Base-by-base conservation (phyloP, 2,329 filamentous ascomycete species). In the Fusarium ambrosium region DNA sequence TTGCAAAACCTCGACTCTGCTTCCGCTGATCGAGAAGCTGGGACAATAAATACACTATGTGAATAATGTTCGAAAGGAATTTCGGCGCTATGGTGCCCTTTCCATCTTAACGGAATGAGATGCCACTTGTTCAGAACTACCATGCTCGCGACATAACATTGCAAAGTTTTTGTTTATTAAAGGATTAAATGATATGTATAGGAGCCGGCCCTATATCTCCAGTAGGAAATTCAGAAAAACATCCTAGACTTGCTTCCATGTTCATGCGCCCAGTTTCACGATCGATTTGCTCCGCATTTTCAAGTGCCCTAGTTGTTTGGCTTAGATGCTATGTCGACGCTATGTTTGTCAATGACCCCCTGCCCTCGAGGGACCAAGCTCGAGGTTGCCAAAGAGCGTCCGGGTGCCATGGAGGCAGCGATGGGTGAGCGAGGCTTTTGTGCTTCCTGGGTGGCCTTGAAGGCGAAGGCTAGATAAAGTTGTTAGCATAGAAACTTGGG, bases 381-480 rank as follows among this genome's bases (percentile, higher is more conserved):
- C 64, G 64, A 36, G 4, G 39, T 64, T 24, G 64, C 22, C 18
- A 56, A 60, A 59, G 45, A 14, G 14, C 43, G 58, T 2, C 55
- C 55, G 10, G 56, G 62, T 24, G 58, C 58, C 59, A 66, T 51
- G 5, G 62, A 43, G 6, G 41, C 27, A 32, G 41, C 24, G 8
- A 71, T 18, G 4, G 68, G 59, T 3, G 55, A 36, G 3, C 45
- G 62, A 39, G 59, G 24, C 18, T 62, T 41, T 70, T 65, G 41
- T 7, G 62, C 45, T 37, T 63, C 22, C 43, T 43, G 36, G 3
- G 58, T 75, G 13, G 72, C 72, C 59, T 70, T 75, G 27, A 75
- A 9, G 10, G 72, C 72, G 5, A 70, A 14, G 2, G 69, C 72
- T 74, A 16, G n/a, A 13, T 24, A 22, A 4, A 6, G 32, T 32